Conservation (phyloP, 2,329 filamentous ascomycete genomes). For the Fusarium xylarioides region DNA sequence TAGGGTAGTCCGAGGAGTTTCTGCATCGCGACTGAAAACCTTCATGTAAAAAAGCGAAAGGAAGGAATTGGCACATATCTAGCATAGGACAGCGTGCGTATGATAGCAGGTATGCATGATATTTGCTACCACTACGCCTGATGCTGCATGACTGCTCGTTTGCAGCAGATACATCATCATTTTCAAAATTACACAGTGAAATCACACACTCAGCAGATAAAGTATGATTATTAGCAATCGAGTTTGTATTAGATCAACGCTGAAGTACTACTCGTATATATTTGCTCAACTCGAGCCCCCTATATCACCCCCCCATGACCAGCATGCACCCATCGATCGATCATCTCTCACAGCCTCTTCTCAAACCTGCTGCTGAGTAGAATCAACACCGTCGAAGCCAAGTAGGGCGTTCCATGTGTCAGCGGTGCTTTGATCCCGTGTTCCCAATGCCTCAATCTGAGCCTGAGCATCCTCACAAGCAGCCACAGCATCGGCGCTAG, state of each 20-base stretch:
- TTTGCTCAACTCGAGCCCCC: constrained; percentile 12
- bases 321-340: constrained; percentile 21
- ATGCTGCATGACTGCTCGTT: background rate
- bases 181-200: background rate
- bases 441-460: constrained; percentile 59
- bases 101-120: constrained; percentile 5
- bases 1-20: background rate
- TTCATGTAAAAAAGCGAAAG: background rate
- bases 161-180: background rate
- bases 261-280: constrained; percentile 7
- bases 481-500: constrained; percentile 66
- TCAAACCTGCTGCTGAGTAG: constrained; percentile 34
- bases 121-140: background rate
- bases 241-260: constrained; percentile 9
- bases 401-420: constrained; percentile 56
- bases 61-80: background rate
- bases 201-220: background rate
- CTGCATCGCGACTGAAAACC: background rate
- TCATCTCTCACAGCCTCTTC: background rate
- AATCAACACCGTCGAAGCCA: constrained; percentile 46
- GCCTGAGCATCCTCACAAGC: constrained; percentile 63
- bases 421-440: constrained; percentile 58
- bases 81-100: background rate
- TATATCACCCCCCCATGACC: constrained; percentile 17
- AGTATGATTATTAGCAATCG: background rate